phyloP scores from a whole-genome alignment of 495 filamentous ascomycete genomes.

The Penicillium pulvis region DNA sequence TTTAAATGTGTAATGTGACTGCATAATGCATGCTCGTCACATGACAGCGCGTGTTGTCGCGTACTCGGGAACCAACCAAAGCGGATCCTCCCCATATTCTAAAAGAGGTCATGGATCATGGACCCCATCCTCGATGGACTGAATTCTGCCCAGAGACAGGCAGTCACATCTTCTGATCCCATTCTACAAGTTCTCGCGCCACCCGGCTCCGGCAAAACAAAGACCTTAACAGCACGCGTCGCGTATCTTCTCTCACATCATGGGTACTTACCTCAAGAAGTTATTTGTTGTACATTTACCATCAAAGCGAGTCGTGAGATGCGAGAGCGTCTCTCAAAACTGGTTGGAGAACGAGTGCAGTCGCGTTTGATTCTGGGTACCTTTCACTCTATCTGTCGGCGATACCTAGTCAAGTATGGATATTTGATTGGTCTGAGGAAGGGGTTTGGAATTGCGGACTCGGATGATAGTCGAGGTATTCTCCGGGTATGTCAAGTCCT shows the following conservation, averaged over 20 bases:
- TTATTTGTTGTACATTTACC: slow-evolving; percentile 97
- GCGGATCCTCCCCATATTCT: slow-evolving; percentile 1
- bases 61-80: slow-evolving; percentile 17
- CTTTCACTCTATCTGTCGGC: slow-evolving; percentile 90
- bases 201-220: slow-evolving; percentile 89
- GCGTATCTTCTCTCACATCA: slow-evolving; percentile 88
- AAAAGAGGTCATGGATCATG: slow-evolving; percentile 26
- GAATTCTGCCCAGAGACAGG: slow-evolving; percentile 80
- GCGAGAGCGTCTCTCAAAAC: slow-evolving; percentile 79
- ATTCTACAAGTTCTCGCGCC: slow-evolving; percentile 91
- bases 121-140: slow-evolving; percentile 70
- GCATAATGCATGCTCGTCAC: slow-evolving; percentile 20
- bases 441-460: slow-evolving; percentile 94
- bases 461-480: slow-evolving; percentile 73
- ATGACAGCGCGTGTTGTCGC: slow-evolving; percentile 35
- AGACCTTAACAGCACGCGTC: slow-evolving; percentile 91
- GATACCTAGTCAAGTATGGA: slow-evolving; percentile 86
- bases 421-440: slow-evolving; percentile 77
- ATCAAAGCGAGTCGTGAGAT: slow-evolving; percentile 97
- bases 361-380: slow-evolving; percentile 85
- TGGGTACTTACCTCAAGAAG: slow-evolving; percentile 81
- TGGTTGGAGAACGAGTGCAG: slow-evolving; percentile 77
- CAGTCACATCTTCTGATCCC: slow-evolving; percentile 75
- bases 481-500: slow-evolving; percentile 47
- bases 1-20: background rate